Conservation (phyloP, 331 rosid genomes). For the Malus hybrid region DNA sequence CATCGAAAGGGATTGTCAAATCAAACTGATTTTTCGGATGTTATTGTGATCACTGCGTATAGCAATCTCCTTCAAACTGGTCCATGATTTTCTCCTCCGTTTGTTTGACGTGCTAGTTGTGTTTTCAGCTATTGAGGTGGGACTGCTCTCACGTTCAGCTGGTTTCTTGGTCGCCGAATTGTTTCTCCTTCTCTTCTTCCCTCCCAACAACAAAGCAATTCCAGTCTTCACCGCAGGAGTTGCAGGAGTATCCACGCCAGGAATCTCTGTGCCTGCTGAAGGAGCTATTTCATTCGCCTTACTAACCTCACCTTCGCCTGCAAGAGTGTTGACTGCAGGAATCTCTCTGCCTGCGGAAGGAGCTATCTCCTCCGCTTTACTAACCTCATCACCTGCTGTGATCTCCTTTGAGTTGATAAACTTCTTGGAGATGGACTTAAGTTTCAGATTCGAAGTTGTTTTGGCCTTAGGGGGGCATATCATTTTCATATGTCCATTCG, state of each 20-base stretch:
- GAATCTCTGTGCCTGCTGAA: not conserved
- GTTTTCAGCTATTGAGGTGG: slow-evolving; percentile 20
- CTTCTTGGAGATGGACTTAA: not conserved
- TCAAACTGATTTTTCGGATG: slow-evolving; percentile 1
- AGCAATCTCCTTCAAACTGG: slow-evolving; percentile 64
- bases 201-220: slow-evolving; percentile 20
- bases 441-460: slow-evolving; percentile 14
- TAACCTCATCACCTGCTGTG: not conserved
- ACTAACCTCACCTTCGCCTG: slow-evolving; percentile 7
- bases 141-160: slow-evolving; percentile 13
- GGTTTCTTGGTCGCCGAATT: slow-evolving; percentile 26
- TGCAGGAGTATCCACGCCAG: slow-evolving; percentile 3
- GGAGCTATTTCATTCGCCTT: slow-evolving; percentile 5
- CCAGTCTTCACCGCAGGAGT: slow-evolving; percentile 19
- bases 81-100: slow-evolving; percentile 59
- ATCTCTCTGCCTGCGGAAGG: not conserved
- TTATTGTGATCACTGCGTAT: slow-evolving; percentile 17
- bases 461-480: slow-evolving; percentile 31
- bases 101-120: slow-evolving; percentile 25
- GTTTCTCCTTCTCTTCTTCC: slow-evolving; percentile 41
- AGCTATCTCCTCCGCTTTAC: slow-evolving; percentile 10
- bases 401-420: slow-evolving; percentile 14
- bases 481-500: slow-evolving; percentile 43
- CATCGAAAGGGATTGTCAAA: slow-evolving; percentile 37
- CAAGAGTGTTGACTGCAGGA: not conserved